Base-by-base conservation (phyloP, 305 asterid species). In the Fraxinus dipetala region DNA sequence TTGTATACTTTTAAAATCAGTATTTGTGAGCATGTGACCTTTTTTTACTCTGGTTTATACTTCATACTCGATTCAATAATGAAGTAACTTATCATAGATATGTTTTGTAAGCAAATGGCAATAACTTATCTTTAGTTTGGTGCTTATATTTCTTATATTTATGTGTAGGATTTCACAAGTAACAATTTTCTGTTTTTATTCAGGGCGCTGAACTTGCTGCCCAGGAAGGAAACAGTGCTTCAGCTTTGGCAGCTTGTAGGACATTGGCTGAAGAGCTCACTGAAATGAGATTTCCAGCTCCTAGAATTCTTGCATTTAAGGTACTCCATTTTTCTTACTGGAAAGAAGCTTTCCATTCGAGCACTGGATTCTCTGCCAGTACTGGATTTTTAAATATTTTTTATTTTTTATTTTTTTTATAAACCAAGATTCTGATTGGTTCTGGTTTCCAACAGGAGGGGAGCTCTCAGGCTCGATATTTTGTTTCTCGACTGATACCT, bases 161-260 rank as follows among this genome's bases (percentile, higher is more conserved):
- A 16, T 72, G 13, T 83, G 5, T 72, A 31, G 61, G 48, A 26
- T 38, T 8, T 65, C 72, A 83, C 6, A 13, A 72, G 35, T 65
- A 67, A 77, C 43, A 43, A 48, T 63, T 40, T 69, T 63, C 28
- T 61, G 70, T 65, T 78, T 24, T 65, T 84, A 78, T 86, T 84
- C 88, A 93, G 99, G 99, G 99, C 13, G 93, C 94, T 80, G 99
- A 94, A 86, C 98, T 95, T 82, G 93, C 94, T 85, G 95, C 93
- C 40, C 89, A 91, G 81, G 97, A 93, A 82, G 97, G 94, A 81
- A 92, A 93, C 84, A 89, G 96, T 86, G 99, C 98, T 45, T 94
- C 98, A 84, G 99, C 98, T 78, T 91, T 94, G 83, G 99, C 99
- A 61, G 98, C 99, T 82, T 95, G 99, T 88, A 88, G 98, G 87